Evolutionary conservation across 1,284 basidiomycete species (phyloP).

Genomic region (Sanghuangporus baumii): DNA sequence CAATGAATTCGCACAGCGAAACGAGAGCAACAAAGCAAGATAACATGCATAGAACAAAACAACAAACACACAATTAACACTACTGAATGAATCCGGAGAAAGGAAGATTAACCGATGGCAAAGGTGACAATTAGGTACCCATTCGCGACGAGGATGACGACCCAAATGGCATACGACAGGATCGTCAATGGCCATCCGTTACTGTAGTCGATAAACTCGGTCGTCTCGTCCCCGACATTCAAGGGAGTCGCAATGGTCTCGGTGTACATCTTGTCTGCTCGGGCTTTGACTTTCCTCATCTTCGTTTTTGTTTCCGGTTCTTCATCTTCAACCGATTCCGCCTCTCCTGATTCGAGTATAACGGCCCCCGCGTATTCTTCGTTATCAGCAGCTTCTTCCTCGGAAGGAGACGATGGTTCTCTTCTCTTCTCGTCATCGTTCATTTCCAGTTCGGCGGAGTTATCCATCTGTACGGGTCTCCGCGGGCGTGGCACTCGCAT

Average conservation of each 20-base stretch:
- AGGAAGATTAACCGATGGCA: conserved; percentile 25
- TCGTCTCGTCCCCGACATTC: conserved; percentile 1
- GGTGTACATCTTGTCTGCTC: not conserved
- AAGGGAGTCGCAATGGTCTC: conserved; percentile 4
- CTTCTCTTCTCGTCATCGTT: conserved; percentile 1
- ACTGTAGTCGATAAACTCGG: conserved; percentile 52
- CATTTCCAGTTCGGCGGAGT: not conserved
- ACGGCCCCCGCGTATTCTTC: not conserved
- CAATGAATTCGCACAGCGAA: too few species aligned
- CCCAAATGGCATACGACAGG: conserved; percentile 58
- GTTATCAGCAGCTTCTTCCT: not conserved
- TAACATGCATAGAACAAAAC: not conserved
- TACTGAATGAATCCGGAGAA: not conserved
- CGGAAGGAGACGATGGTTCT: not conserved
- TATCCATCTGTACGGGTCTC: not conserved
- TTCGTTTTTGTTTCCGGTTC: not conserved
- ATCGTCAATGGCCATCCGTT: conserved; percentile 51
- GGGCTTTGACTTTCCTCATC: conserved; percentile 6
- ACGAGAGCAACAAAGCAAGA: not conserved
- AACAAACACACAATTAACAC: not conserved
- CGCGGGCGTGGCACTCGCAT: conserved; percentile 53
- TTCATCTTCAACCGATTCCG: not conserved
- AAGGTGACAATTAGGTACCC: conserved; percentile 58
- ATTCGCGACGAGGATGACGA: conserved; percentile 67
- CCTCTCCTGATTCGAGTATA: not conserved